Base-by-base conservation (phyloP, 164 flowering plant species). In the Pachysandra terminalis region DNA sequence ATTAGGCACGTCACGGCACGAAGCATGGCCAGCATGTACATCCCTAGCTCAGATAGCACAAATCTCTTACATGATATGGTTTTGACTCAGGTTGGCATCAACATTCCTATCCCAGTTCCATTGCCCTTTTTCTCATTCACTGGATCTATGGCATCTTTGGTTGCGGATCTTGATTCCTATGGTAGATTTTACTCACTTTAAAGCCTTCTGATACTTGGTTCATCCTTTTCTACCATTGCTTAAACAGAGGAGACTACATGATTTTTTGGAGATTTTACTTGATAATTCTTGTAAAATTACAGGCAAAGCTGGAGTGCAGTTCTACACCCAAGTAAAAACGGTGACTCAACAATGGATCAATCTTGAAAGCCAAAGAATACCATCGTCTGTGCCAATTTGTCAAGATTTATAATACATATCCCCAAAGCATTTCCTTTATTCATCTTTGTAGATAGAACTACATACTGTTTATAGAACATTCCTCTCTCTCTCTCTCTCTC, bases 111-210 rank as follows among this genome's bases (percentile, higher is more conserved):
- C 59, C 89, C 93, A n/a, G 89, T 83, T 55, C 90, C 93, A 5
- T 70, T 88, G 69, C 90, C 93, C n/a, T 86, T 88, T 67, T 88
- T 85, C 86, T 83, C 93, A 25, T 88, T 88, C 52, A 85, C 90
- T 5, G 93, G 93, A 69, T 76, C 79, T 73, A 85, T 85, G 82
- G 90, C 93, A 54, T 88, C 93, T 13, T 88, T 88, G 59, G 90
- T 90, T 0, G 93, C 89, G 13, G 89, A 86, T 66, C 84, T 85
- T 23, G 86, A 88, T 59, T 88, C 86, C 79, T 83, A 86, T 48
- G 93, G 93, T 86, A 70, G 68, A 55, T 1, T 35, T 28, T 19
- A 16, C 22, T 28, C n/a, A 45, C 19, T 60, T 62, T 35, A 28
- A 41, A 66, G 28, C 15, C 15, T 67, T 23, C 28, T 9, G 37